phyloP scores from a whole-genome alignment of 306 rosid genomes.

The Cucurbita argyrosperma region DNA sequence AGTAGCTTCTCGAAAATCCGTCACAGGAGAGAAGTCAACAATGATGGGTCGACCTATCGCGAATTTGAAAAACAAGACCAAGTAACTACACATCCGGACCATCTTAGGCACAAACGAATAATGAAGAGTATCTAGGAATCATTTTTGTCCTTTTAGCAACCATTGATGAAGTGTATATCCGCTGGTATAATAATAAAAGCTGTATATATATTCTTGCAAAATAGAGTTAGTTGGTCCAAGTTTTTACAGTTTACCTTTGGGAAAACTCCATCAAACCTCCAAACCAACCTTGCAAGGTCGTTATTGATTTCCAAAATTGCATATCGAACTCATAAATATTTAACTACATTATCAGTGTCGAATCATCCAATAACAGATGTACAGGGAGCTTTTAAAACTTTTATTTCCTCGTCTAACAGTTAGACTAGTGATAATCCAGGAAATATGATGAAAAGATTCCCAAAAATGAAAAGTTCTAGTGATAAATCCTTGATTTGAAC shows the following conservation, averaged over 20 bases:
- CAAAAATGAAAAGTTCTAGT: neutral
- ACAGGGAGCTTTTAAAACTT: neutral
- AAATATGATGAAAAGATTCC: neutral
- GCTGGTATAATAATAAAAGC: neutral
- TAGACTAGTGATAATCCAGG: neutral
- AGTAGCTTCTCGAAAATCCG: conserved; percentile 98
- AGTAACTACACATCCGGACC: neutral
- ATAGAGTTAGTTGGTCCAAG: neutral
- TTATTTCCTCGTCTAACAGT: neutral
- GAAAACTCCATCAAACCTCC: neutral
- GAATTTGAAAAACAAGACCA: neutral
- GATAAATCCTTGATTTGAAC: neutral
- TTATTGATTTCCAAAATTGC: neutral
- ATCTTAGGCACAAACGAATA: neutral
- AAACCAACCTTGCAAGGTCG: neutral
- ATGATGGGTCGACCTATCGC: conserved; percentile 79
- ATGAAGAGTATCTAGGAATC: neutral
- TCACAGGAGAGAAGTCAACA: conserved; percentile 92
- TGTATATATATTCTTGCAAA: too few species aligned
- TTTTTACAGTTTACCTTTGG: neutral
- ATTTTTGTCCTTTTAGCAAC: neutral
- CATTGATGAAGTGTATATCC: neutral
- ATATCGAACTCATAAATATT: neutral
- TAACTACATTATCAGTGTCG: neutral
- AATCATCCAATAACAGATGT: neutral